phyloP scores from a whole-genome alignment of 306 rosid species.

The Castanea crenata region DNA sequence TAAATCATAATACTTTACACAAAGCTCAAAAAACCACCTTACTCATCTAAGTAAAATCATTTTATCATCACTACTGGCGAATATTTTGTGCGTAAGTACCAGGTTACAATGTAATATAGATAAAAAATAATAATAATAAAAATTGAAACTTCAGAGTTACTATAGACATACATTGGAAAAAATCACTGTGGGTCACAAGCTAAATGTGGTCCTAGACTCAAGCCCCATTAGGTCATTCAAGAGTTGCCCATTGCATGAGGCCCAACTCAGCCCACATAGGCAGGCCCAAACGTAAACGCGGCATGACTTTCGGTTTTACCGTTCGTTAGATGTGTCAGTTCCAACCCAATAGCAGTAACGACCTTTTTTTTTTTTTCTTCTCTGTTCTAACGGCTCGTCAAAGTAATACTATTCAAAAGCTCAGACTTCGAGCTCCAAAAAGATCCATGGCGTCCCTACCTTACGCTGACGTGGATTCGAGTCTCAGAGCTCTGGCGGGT shows the following conservation, averaged over 20 bases:
- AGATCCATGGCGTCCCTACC: slow-evolving; percentile 48
- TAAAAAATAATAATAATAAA: no score
- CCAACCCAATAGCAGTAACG: not conserved
- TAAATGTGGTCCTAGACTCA: not conserved
- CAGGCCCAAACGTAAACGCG: not conserved
- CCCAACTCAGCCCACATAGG: not conserved
- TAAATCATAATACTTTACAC: no score
- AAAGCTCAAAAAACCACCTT: no score
- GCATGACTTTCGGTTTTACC: not conserved
- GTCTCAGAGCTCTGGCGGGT: slow-evolving; percentile 48
- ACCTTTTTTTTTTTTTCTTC: not conserved
- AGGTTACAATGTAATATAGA: no score
- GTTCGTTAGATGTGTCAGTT: not conserved
- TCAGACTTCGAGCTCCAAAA: not conserved
- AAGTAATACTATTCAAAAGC: not conserved
- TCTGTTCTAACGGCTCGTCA: not conserved
- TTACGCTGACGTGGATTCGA: slow-evolving; percentile 54
- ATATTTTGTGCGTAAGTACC: no score
- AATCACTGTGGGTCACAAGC: no score
- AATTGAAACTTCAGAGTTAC: no score
- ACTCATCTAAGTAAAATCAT: no score
- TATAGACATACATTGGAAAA: no score
- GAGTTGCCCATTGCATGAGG: not conserved
- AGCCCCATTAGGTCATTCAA: not conserved
- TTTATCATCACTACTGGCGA: no score